Conservation (phyloP, 1,284 basidiomycete genomes). For the Moesziomyces sp. region DNA sequence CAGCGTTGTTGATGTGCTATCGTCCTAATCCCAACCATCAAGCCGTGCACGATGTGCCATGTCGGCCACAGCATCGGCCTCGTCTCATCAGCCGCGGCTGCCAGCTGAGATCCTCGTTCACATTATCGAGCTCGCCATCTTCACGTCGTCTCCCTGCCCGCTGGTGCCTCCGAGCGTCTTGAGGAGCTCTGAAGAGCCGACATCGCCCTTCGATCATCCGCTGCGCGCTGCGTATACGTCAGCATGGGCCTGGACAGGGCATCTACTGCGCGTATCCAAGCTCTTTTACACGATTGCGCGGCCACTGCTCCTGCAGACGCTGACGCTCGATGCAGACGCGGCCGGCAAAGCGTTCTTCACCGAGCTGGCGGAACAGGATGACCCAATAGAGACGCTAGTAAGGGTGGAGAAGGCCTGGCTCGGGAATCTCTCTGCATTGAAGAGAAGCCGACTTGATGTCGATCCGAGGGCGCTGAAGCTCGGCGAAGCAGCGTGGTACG, state of each 20-base stretch:
- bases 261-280: constrained; percentile 26
- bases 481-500: constrained; percentile 38
- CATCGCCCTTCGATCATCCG: constrained; percentile 20
- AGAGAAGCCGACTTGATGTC: not conserved
- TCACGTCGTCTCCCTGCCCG: constrained; percentile 24
- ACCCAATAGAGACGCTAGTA: not conserved
- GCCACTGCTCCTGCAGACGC: constrained; percentile 29
- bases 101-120: constrained; percentile 37
- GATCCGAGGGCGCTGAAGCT: constrained; percentile 20
- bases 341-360: constrained; percentile 11
- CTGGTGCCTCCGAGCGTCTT: not conserved
- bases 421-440: constrained; percentile 22
- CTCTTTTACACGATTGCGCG: constrained; percentile 24
- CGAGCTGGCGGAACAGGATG: not conserved
- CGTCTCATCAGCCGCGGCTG: not conserved
- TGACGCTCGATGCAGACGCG: constrained; percentile 16
- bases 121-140: constrained; percentile 36
- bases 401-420: constrained; percentile 32
- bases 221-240: constrained; percentile 9
- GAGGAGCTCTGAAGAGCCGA: not conserved
- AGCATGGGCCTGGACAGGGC: constrained; percentile 13
- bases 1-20: not conserved
- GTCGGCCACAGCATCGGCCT: not conserved
- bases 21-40: not conserved
- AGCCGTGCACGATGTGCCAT: not conserved